Conservation (phyloP, 1,284 basidiomycete species). For the Phaffia rhodozyma region DNA sequence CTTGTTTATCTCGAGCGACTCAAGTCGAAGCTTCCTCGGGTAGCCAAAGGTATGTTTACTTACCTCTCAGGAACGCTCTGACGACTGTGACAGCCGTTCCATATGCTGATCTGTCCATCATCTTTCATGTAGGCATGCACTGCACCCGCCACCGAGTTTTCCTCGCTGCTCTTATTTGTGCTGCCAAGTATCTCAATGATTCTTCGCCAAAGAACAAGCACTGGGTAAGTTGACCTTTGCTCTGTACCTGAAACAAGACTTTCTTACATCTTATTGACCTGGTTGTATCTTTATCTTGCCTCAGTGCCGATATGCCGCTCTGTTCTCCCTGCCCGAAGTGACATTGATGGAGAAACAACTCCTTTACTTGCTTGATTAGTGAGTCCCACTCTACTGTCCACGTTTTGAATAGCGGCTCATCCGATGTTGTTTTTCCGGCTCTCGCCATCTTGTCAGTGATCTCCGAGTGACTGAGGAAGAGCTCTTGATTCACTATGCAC, state of each 20-base stretch:
- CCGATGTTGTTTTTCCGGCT: slow-evolving; percentile 23
- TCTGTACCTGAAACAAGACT: slow-evolving; percentile 27
- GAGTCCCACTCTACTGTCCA: slow-evolving; percentile 22
- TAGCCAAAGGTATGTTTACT: slow-evolving; percentile 59
- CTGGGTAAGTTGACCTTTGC: slow-evolving; percentile 42
- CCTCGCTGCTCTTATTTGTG: slow-evolving; percentile 87
- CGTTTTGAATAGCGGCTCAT: slow-evolving; percentile 22
- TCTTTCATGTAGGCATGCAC: slow-evolving; percentile 52
- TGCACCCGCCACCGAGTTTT: slow-evolving; percentile 94
- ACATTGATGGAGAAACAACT: slow-evolving; percentile 97
- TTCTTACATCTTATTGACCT: too few species aligned
- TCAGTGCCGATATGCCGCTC: slow-evolving; percentile 47
- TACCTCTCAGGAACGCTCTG: not conserved
- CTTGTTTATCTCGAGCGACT: slow-evolving; percentile 86
- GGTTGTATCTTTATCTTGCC: too few species aligned
- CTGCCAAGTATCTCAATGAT: slow-evolving; percentile 96
- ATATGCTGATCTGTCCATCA: not conserved
- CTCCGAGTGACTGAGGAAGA: slow-evolving; percentile 66
- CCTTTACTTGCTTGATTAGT: slow-evolving; percentile 68
- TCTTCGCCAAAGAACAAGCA: slow-evolving; percentile 91
- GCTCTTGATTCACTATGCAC: slow-evolving; percentile 37
- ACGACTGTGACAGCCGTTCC: not conserved
- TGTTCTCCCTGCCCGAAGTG: slow-evolving; percentile 50
- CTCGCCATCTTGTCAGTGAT: slow-evolving; percentile 33
- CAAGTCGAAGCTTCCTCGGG: slow-evolving; percentile 61